These are phyloP conservation scores for Aureobasidium leucospermi DNA, from an alignment of 2,329 filamentous ascomycete genomes.

Conservation along the genomic window DNA sequence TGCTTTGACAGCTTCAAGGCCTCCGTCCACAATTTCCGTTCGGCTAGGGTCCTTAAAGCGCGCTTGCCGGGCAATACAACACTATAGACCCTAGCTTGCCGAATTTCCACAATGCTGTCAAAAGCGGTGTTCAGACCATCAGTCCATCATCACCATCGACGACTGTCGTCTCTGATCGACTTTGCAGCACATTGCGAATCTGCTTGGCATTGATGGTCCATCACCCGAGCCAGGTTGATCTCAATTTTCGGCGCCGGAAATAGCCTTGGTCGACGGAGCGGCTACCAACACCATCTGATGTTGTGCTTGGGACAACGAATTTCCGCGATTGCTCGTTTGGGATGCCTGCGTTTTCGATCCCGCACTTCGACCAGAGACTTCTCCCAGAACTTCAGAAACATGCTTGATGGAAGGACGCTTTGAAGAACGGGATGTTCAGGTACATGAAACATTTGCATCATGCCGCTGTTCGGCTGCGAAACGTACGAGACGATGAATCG, in stretches of 20 bases:
- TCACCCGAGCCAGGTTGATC: constrained; percentile 6
- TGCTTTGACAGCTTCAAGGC: not conserved
- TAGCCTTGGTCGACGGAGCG: not conserved
- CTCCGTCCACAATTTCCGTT: not conserved
- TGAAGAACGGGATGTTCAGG: not conserved
- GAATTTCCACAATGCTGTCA: not conserved
- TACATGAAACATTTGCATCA: constrained; percentile 3
- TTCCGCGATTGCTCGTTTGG: not conserved
- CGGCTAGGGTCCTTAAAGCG: not conserved
- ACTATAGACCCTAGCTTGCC: not conserved
- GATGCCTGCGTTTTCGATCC: not conserved
- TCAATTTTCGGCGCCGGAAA: constrained; percentile 7
- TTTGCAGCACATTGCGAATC: constrained; percentile 6
- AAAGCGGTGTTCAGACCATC: not conserved
- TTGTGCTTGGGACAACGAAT: not conserved
- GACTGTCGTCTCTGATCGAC: constrained; percentile 2
- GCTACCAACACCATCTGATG: not conserved
- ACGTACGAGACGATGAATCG: not conserved
- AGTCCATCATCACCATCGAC: not conserved
- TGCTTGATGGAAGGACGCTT: not conserved
- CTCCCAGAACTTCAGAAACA: not conserved
- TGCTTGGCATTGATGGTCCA: not conserved
- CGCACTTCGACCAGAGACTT: not conserved
- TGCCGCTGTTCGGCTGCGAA: not conserved
- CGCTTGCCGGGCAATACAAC: not conserved